These are phyloP conservation scores for Amesomyces nigricolor DNA, from an alignment of 2,329 filamentous ascomycete species.

Conservation along the genomic window DNA sequence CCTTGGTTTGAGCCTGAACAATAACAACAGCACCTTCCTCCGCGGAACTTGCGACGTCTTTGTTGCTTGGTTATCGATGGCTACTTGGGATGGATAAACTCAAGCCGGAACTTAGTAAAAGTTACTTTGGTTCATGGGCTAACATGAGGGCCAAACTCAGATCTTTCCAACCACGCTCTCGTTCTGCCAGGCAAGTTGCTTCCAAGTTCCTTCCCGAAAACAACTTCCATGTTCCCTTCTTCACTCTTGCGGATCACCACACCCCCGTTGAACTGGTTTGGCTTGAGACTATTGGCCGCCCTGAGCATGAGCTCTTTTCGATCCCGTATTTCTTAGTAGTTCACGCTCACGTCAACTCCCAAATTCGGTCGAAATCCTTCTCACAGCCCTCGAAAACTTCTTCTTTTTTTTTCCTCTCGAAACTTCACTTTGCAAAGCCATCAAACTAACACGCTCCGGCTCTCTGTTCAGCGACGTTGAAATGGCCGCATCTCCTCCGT, in stretches of 20 bases:
- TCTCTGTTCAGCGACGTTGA: slow-evolving; percentile 8
- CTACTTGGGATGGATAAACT: too few relatives aligned
- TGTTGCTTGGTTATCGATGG: too few relatives aligned
- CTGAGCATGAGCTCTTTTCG: too few relatives aligned
- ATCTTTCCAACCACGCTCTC: slow-evolving; percentile 1
- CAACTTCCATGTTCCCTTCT: not conserved
- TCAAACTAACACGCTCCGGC: not conserved
- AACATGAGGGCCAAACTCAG: not conserved
- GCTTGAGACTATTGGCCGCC: too few relatives aligned
- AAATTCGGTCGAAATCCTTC: not conserved
- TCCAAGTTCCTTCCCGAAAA: not conserved
- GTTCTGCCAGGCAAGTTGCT: slow-evolving; percentile 1
- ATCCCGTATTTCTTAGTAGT: too few relatives aligned
- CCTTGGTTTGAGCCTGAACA: too few relatives aligned
- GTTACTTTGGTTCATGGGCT: not conserved
- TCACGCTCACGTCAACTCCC: not conserved
- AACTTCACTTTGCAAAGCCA: not conserved
- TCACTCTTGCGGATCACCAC: not conserved
- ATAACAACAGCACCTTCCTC: too few relatives aligned
- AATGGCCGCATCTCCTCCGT: slow-evolving; percentile 4
- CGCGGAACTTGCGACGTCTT: too few relatives aligned
- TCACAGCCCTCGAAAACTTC: too few relatives aligned
- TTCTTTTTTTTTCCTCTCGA: not conserved
- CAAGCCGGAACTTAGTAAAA: too few relatives aligned
- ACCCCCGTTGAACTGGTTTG: not conserved